Conservation (phyloP, 2,329 filamentous ascomycete species). For the Claviceps quebecensis region DNA sequence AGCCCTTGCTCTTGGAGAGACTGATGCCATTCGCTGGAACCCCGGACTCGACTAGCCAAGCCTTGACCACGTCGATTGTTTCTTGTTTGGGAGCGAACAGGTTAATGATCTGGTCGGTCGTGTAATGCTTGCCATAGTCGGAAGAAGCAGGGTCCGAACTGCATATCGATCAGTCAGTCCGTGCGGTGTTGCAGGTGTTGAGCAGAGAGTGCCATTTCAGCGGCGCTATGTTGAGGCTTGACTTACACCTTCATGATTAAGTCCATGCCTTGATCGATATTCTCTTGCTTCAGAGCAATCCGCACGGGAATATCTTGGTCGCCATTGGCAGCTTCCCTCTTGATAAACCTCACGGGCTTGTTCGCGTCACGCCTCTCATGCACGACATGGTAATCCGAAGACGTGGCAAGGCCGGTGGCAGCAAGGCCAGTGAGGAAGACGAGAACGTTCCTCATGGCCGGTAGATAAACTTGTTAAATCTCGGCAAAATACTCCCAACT, state of each 20-base stretch:
- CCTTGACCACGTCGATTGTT: slow-evolving; percentile 33
- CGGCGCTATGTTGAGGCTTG: background rate
- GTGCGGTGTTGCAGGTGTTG: too few relatives aligned
- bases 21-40: slow-evolving; percentile 32
- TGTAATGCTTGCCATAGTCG: slow-evolving; percentile 35
- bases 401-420: slow-evolving; percentile 8
- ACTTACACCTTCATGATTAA: slow-evolving; percentile 26
- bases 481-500: too few relatives aligned
- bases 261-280: slow-evolving; percentile 30
- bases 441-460: slow-evolving; percentile 9
- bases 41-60: slow-evolving; percentile 40
- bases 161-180: background rate
- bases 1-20: slow-evolving; percentile 36
- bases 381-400: slow-evolving; percentile 14
- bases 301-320: slow-evolving; percentile 19
- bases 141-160: slow-evolving; percentile 27
- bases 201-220: background rate
- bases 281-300: slow-evolving; percentile 31
- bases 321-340: slow-evolving; percentile 9
- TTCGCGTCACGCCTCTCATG: slow-evolving; percentile 17
- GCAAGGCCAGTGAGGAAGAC: slow-evolving; percentile 9
- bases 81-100: slow-evolving; percentile 29
- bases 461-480: too few relatives aligned
- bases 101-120: slow-evolving; percentile 25
- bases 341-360: slow-evolving; percentile 13